phyloP scores from a whole-genome alignment of 192 early-diverging fungal species.

The Entophlyctis luteolus region DNA sequence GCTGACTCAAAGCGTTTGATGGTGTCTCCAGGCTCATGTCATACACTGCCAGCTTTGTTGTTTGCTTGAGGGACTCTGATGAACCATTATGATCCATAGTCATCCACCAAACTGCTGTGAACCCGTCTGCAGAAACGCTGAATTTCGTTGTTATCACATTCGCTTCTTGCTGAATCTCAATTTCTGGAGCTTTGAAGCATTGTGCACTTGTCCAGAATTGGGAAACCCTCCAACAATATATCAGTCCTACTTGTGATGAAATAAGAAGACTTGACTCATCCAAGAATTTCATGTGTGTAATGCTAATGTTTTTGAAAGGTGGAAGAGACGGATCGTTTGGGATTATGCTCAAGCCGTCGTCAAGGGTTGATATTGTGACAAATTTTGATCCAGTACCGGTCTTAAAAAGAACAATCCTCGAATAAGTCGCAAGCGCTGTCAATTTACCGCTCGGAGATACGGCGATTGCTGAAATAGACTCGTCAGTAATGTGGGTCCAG shows the following conservation, averaged over 20 bases:
- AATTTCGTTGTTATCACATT: neutral
- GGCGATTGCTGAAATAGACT: neutral
- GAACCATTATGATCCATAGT: neutral
- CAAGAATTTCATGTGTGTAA: neutral
- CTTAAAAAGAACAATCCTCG: neutral
- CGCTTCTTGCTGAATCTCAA: neutral
- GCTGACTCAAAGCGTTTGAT: slow-evolving; percentile 9
- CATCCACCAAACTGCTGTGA: neutral
- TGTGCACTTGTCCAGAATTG: slow-evolving; percentile 8
- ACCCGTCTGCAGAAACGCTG: neutral
- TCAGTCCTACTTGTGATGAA: slow-evolving; percentile 5
- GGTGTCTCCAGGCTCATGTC: slow-evolving; percentile 11
- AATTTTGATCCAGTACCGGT: neutral
- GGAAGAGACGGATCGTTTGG: neutral
- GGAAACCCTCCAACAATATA: neutral
- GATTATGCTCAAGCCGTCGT: neutral
- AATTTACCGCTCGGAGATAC: slow-evolving; percentile 3
- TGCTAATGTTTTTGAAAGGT: neutral
- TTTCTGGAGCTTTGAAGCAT: neutral
- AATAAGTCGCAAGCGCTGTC: neutral
- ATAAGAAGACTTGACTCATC: slow-evolving; percentile 7
- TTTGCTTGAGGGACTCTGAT: neutral
- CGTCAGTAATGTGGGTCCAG: neutral
- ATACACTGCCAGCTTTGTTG: slow-evolving; percentile 1
- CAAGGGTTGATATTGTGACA: neutral